Evolutionary conservation across 768 basidiomycete species (phyloP), one percentile per base, ranked within the genome.

Genomic region (Auriscalpium orientale): DNA sequence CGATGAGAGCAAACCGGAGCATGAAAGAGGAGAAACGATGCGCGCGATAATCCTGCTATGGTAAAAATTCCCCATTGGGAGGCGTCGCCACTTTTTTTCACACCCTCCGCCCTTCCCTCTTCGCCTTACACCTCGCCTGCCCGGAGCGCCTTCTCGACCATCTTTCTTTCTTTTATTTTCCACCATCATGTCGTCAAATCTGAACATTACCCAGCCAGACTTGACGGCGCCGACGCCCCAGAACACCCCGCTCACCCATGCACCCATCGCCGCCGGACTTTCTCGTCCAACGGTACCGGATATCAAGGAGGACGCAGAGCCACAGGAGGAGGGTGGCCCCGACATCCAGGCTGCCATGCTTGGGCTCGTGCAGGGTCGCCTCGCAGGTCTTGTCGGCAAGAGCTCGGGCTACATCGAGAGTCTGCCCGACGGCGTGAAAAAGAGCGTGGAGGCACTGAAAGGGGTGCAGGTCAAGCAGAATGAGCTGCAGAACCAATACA

Each of bases 331-430:
- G 40, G 79, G 79, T 56, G 78, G 78, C 5, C 75, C 72, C 20
- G 66, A 75, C 53, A 71, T 82, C 9, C 75, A 81, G 70, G 77
- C 80, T 62, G 85, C 86, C 18, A 85, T 92, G 76, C 74, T 92
- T 46, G 85, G 83, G 52, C 79, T 98, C 71, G 92, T 98, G 13
- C 92, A 98, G 61, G 86, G 86, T 62, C 87, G 84, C 71, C 87
- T 99, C 58, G 83, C 84, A 37, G 78, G 78, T 64, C 84, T 99
- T 38, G 74, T 98, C 60, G 95, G 95, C 49, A 86, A 85, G 71
- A 91, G 91, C 67, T 95, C 91, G 13, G 94, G 94, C 13, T 99
- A 99, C 75, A 83, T 99, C 74, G 93, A 98, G 74, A 79, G 77
- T 64, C 81, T 98, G 51, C 89, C 94, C 11, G 72, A 78, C 47